Evolutionary conservation across 805 yeast genomes (phyloP), one percentile per base, ranked within the genome.

Genomic region (Candida morakotiae): DNA sequence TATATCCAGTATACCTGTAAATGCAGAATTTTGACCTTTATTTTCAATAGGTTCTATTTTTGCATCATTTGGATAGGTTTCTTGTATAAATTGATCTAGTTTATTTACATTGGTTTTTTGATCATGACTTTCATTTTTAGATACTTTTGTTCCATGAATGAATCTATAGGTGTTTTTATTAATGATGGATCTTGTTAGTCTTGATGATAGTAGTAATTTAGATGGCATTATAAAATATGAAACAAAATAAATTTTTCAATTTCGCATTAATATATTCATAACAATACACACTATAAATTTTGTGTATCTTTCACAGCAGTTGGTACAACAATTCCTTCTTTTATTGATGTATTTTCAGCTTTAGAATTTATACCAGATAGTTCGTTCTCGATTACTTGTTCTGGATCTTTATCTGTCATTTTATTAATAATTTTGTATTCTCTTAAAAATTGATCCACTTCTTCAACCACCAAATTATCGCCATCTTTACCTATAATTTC

Each of bases 401-500:
- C 28, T 31, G 25, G 20, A 26, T 29, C 33, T 8, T 28, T n/a
- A 9, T 31, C 21, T 6, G 19, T n/a, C 17, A 9, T 16, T 16
- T 38, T 38, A 29, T 33, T 38, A 9, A 27, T 23, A 8, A 27
- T 22, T 27, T 27, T 20, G 9, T 37, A 39, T 32, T 43, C 38
- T 20, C 47, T 31, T 22, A 27, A 34, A 6, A 34, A 42, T 9
- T 25, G 42, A 33, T 44, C 50, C 14, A 41, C 25, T 5, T 33
- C 22, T 3, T 30, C 37, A 6, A 46, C 23, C 8, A 28, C 32
- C 20, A 51, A 35, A 34, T 49, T 49, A 9, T 21, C 18, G 3
- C 47, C 47, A 17, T 40, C 38, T 4, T 21, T 29, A 2, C 55
- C 59, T 16, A 44, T 24, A 9, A 53, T 47, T 14, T 29, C 31